These are phyloP conservation scores for Lactarius sanguifluus DNA, from an alignment of 768 basidiomycete genomes.

Conservation along the genomic window DNA sequence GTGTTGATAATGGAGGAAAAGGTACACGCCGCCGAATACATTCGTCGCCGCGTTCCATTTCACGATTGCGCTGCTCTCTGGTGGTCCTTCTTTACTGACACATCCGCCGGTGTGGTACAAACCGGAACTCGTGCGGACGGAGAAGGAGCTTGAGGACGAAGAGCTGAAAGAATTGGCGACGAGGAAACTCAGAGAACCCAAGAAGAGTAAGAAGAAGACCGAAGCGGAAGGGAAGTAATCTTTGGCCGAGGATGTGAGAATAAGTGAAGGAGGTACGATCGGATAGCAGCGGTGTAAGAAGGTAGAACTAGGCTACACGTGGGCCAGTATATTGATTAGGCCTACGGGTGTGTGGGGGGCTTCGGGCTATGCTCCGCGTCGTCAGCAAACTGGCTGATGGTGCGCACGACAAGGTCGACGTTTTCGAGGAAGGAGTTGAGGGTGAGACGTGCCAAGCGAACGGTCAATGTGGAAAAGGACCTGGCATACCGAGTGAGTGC, in stretches of 20 bases:
- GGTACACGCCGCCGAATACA: constrained; percentile 79
- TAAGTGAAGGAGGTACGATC: constrained; percentile 27
- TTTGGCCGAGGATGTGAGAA: constrained; percentile 11
- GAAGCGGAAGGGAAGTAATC: constrained; percentile 42
- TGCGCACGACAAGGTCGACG: constrained; percentile 80
- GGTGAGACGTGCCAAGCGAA: constrained; percentile 81
- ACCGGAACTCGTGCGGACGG: constrained; percentile 84
- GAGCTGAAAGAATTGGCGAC: constrained; percentile 78
- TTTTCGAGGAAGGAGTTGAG: constrained; percentile 90
- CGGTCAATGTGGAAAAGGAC: constrained; percentile 72
- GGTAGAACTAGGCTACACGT: constrained; percentile 27
- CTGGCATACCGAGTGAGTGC: constrained; percentile 40
- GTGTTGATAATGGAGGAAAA: constrained; percentile 33
- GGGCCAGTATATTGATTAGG: constrained; percentile 19
- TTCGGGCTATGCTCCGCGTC: constrained; percentile 45
- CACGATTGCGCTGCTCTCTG: constrained; percentile 90
- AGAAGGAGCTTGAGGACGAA: constrained; percentile 86
- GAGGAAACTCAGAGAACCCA: constrained; percentile 80
- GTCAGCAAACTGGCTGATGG: constrained; percentile 76
- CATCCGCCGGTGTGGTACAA: constrained; percentile 93
- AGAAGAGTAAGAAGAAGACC: constrained; percentile 91
- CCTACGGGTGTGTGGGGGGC: constrained; percentile 20
- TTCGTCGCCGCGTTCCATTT: constrained; percentile 96
- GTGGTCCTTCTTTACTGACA: constrained; percentile 84
- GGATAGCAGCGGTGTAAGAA: constrained; percentile 29